Evolutionary conservation across 1,284 basidiomycete genomes (phyloP).

Genomic region (Ceraceosorus guamensis): DNA sequence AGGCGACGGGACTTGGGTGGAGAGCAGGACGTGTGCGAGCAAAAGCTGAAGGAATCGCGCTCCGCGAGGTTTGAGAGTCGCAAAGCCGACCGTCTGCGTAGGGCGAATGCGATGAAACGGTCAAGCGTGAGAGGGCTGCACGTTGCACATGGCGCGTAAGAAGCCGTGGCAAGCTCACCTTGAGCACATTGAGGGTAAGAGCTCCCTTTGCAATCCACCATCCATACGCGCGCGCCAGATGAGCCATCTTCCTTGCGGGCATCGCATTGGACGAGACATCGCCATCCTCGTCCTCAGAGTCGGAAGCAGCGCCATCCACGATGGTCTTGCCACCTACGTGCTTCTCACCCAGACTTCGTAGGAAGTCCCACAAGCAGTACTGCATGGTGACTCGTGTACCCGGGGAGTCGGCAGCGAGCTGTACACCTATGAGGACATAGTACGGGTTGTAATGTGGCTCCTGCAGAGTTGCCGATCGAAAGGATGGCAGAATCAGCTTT

Average conservation of each 20-base stretch:
- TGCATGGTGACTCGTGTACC: slow-evolving; percentile 86
- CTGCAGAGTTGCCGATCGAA: slow-evolving; percentile 50
- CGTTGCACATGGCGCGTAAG: not conserved
- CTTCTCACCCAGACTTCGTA: slow-evolving; percentile 80
- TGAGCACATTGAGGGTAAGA: slow-evolving; percentile 67
- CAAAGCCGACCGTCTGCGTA: slow-evolving; percentile 34
- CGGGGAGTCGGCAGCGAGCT: slow-evolving; percentile 48
- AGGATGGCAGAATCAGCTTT: too few relatives aligned
- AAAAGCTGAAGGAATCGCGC: slow-evolving; percentile 30
- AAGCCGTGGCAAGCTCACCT: slow-evolving; percentile 55
- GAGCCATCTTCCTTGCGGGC: slow-evolving; percentile 54
- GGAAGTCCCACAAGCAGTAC: slow-evolving; percentile 93
- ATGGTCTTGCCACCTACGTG: slow-evolving; percentile 56
- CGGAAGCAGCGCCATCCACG: slow-evolving; percentile 55
- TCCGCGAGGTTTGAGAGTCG: slow-evolving; percentile 15
- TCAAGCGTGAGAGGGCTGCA: not conserved
- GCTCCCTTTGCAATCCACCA: slow-evolving; percentile 76
- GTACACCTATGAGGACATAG: slow-evolving; percentile 70
- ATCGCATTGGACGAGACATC: not conserved
- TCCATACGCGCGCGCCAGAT: slow-evolving; percentile 68
- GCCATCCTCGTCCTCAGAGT: slow-evolving; percentile 51
- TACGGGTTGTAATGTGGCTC: slow-evolving; percentile 92
- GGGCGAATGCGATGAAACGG: not conserved
- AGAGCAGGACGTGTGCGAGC: slow-evolving; percentile 27
- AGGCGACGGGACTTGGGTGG: slow-evolving; percentile 20